A percentile compares a stretch with the other conserved stretches of the same genome.
Conservation (phyloP, 2,329 filamentous ascomycete genomes). For the Monilinia aucupariae region DNA sequence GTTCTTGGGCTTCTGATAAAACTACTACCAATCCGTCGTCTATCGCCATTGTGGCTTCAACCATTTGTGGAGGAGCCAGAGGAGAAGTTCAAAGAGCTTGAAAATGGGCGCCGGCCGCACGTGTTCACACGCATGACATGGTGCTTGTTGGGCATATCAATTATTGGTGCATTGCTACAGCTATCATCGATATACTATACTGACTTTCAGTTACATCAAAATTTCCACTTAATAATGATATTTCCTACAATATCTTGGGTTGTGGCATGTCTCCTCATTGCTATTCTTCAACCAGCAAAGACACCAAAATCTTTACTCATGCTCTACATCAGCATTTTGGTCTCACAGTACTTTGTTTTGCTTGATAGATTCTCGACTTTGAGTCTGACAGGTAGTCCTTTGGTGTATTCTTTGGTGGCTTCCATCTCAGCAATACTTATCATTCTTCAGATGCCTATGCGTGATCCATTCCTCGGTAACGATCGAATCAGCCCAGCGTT, state of each 20-base stretch:
- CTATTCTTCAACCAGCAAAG: constrained; percentile 25
- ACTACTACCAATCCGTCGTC: constrained; percentile 33
- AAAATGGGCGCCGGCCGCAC: constrained; percentile 27
- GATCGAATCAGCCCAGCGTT: constrained; percentile 56
- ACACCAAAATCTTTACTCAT: constrained; percentile 28
- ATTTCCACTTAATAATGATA: constrained; percentile 38
- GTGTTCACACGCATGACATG: constrained; percentile 33
- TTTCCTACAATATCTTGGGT: constrained; percentile 28
- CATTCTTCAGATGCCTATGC: constrained; percentile 64
- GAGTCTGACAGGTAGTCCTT: constrained; percentile 17
- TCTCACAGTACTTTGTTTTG: constrained; percentile 26
- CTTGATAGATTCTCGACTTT: constrained; percentile 33
- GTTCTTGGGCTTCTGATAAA: constrained; percentile 29
- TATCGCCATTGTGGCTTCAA: constrained; percentile 43
- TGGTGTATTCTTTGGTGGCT: constrained; percentile 36
- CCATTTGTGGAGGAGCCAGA: constrained; percentile 46
- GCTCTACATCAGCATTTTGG: constrained; percentile 25
- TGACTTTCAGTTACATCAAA: constrained; percentile 13
- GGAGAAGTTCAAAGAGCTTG: constrained; percentile 33
- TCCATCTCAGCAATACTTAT: constrained; percentile 45
- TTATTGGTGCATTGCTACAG: constrained; percentile 36
- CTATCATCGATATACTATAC: constrained; percentile 33
- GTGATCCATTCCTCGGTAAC: constrained; percentile 50
- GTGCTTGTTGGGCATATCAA: constrained; percentile 38
- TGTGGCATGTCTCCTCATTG: constrained; percentile 24